These are phyloP conservation scores for Parmales sp. DNA, from an alignment of 108 stramenopile species.

Conservation along the genomic window DNA sequence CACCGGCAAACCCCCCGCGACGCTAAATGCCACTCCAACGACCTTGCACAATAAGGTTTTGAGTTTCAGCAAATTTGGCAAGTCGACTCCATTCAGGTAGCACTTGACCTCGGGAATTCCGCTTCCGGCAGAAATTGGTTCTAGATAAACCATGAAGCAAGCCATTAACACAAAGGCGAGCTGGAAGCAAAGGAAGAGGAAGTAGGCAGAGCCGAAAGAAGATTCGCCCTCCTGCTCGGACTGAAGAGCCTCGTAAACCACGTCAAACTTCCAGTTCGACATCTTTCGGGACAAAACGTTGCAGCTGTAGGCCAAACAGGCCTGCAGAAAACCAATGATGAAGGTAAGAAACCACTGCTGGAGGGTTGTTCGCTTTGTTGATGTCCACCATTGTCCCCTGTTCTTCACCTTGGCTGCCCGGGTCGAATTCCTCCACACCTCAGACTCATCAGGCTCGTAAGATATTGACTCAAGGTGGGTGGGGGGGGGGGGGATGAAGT, in stretches of 20 bases:
- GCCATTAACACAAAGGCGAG: slow-evolving; percentile 66
- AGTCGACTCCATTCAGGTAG: slow-evolving; percentile 86
- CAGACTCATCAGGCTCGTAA: slow-evolving; percentile 77
- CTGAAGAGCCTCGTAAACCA: slow-evolving; percentile 56
- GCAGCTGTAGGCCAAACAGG: slow-evolving; percentile 51
- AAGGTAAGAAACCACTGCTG: slow-evolving; percentile 73
- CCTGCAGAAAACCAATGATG: slow-evolving; percentile 65
- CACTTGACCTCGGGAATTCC: slow-evolving; percentile 98
- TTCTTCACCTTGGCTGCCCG: slow-evolving; percentile 70
- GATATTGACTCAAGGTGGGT: slow-evolving; percentile 59
- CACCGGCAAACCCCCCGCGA: slow-evolving; percentile 82
- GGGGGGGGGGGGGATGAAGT: too few species aligned
- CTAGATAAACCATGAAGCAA: slow-evolving; percentile 62
- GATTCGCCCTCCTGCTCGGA: slow-evolving; percentile 6
- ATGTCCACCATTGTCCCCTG: slow-evolving; percentile 85
- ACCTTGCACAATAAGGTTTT: slow-evolving; percentile 90
- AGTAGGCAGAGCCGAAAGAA: slow-evolving; percentile 30
- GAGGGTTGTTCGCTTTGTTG: slow-evolving; percentile 57
- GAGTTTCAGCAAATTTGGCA: slow-evolving; percentile 74
- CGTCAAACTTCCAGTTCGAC: slow-evolving; percentile 48
- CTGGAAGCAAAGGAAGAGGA: slow-evolving; percentile 65
- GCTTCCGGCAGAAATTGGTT: slow-evolving; percentile 84
- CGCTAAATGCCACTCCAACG: slow-evolving; percentile 82
- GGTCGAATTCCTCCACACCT: slow-evolving; percentile 72
- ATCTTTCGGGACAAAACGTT: slow-evolving; percentile 44